Conservation (phyloP, 257 asterid genomes). For the Solanum lycopersicoides region DNA sequence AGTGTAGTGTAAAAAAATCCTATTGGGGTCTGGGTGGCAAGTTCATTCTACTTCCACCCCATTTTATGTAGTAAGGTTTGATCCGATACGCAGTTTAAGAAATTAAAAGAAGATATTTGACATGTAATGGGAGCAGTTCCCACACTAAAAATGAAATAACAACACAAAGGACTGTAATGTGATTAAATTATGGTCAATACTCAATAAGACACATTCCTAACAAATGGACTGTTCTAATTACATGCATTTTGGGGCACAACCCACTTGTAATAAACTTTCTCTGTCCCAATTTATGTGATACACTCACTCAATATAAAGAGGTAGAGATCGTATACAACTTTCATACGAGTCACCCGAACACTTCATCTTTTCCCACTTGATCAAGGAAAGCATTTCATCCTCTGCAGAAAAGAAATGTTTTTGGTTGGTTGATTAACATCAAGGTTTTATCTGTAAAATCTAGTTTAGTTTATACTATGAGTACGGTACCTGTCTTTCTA, state of each 20-base stretch:
- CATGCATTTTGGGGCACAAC: neutral
- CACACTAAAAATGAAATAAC: neutral
- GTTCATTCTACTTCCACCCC: neutral
- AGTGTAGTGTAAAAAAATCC: neutral
- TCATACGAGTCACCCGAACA: neutral
- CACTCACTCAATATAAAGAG: neutral
- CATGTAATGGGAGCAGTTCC: neutral
- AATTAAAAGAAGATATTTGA: neutral
- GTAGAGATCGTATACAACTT: neutral
- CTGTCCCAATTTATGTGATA: neutral
- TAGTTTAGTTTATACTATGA: neutral
- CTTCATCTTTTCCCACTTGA: conserved; percentile 1
- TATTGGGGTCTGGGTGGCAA: neutral
- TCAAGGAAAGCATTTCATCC: conserved; percentile 83
- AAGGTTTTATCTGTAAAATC: neutral
- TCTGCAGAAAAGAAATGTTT: conserved; percentile 35
- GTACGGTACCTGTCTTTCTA: conserved; percentile 67
- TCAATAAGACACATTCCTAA: neutral
- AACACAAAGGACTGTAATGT: neutral
- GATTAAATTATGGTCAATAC: neutral
- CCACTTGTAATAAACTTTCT: neutral
- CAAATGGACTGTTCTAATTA: neutral
- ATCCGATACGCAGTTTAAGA: neutral
- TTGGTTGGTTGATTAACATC: neutral
- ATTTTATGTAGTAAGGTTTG: neutral